phyloP scores from a whole-genome alignment of 148 eudicot genomes.

The Camellia lanceoleosa region DNA sequence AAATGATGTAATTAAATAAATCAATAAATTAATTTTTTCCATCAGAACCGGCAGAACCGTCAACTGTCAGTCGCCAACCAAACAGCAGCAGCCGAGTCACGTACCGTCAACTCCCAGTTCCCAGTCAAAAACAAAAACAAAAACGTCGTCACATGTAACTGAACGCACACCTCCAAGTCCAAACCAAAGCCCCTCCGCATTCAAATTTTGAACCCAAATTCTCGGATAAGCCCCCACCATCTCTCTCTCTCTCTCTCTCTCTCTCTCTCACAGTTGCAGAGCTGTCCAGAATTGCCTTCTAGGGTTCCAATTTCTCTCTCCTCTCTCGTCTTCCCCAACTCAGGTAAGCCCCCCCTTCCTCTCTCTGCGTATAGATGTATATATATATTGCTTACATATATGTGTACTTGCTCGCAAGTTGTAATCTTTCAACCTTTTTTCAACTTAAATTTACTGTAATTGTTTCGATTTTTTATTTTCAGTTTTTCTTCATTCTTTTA shows the following conservation, averaged over 20 bases:
- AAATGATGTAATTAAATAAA: background rate
- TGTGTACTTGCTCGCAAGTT: background rate
- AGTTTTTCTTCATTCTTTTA: background rate
- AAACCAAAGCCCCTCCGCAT: background rate
- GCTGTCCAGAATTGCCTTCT: background rate
- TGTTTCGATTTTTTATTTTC: background rate
- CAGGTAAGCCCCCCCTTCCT: background rate
- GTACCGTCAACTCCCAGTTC: background rate
- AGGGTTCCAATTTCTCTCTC: conserved; percentile 4
- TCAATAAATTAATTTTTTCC: background rate
- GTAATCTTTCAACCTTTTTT: background rate
- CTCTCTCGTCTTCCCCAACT: conserved; percentile 6
- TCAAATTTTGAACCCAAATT: background rate
- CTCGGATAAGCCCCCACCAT: background rate
- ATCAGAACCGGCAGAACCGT: background rate
- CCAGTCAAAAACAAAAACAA: background rate
- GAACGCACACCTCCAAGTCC: no score
- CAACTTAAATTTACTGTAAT: background rate
- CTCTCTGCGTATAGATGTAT: no score
- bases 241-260: background rate
- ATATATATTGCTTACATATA: background rate
- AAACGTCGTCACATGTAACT: background rate
- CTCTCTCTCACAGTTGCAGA: background rate
- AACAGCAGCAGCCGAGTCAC: background rate
- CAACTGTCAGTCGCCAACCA: background rate